Evolutionary conservation across 805 yeast genomes (phyloP).

Genomic region (Candida sphagnicola): DNA sequence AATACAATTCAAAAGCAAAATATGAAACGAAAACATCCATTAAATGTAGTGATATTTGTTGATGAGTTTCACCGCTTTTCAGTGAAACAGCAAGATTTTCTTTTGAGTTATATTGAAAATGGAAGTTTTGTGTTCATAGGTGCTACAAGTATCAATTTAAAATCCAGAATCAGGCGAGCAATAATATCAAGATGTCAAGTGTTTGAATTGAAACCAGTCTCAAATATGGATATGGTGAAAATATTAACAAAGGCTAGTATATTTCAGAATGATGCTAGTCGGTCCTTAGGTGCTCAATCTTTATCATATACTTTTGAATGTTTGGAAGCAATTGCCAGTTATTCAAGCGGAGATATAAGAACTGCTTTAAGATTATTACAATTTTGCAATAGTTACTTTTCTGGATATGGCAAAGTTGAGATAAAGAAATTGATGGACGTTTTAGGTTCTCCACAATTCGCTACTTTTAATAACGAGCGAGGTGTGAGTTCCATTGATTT

Average conservation of each 20-base stretch:
- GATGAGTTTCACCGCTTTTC: constrained; percentile 93
- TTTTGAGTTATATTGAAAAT: constrained; percentile 77
- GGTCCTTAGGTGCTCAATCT: constrained; percentile 11
- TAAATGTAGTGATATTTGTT: constrained; percentile 58
- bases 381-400: constrained; percentile 16
- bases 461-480: constrained; percentile 6
- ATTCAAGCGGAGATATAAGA: constrained; percentile 5
- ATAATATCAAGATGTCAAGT: constrained; percentile 80
- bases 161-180: constrained; percentile 77
- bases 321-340: constrained; percentile 12
- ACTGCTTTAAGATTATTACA: constrained; percentile 22
- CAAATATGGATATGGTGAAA: constrained; percentile 42
- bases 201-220: constrained; percentile 59
- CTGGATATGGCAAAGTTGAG: neutral
- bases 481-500: neutral
- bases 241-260: constrained; percentile 59
- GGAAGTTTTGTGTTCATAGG: constrained; percentile 84
- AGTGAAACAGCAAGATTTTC: constrained; percentile 81
- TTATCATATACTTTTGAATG: constrained; percentile 14
- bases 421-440: neutral
- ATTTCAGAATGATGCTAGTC: constrained; percentile 18
- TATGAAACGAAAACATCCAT: constrained; percentile 31
- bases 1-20: constrained; percentile 43
- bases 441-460: neutral
- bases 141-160: constrained; percentile 95